These are phyloP conservation scores for Entelexis sorbosivorans DNA, from an alignment of 1,139 yeast genomes.

Conservation along the genomic window DNA sequence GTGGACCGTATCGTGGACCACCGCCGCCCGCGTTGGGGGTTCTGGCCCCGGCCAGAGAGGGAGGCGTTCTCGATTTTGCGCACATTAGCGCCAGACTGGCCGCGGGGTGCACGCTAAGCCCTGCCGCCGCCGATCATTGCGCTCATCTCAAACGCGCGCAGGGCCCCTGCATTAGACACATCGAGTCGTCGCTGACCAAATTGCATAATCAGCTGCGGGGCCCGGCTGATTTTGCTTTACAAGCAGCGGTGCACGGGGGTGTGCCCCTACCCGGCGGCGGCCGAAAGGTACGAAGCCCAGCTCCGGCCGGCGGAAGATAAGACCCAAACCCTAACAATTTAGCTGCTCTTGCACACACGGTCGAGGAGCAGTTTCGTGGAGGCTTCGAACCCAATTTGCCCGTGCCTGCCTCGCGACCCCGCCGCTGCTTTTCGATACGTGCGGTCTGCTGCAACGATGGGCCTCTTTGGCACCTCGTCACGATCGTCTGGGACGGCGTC, in stretches of 20 bases:
- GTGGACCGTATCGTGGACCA: too few relatives aligned
- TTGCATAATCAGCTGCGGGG: conserved; percentile 2
- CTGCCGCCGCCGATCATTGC: too few relatives aligned
- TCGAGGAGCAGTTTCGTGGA: not conserved
- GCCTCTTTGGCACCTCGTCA: conserved; percentile 2
- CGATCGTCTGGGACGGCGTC: conserved; percentile 1
- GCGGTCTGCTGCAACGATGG: not conserved
- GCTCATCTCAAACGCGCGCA: too few relatives aligned
- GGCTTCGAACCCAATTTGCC: not conserved
- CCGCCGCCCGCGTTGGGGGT: too few relatives aligned
- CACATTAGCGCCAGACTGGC: too few relatives aligned
- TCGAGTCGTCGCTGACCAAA: not conserved
- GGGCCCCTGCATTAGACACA: not conserved
- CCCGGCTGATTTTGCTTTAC: not conserved
- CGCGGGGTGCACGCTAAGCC: too few relatives aligned
- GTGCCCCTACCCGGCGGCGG: too few relatives aligned
- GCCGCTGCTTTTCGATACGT: not conserved
- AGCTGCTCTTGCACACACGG: not conserved
- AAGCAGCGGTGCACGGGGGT: not conserved
- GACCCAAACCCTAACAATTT: not conserved
- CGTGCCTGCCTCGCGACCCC: not conserved
- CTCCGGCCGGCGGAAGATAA: not conserved
- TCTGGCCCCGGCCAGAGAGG: too few relatives aligned
- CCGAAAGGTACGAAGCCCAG: not conserved
- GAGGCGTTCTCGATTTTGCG: too few relatives aligned